Conservation (phyloP, 2,329 filamentous ascomycete species). For the Apiospora aurea region DNA sequence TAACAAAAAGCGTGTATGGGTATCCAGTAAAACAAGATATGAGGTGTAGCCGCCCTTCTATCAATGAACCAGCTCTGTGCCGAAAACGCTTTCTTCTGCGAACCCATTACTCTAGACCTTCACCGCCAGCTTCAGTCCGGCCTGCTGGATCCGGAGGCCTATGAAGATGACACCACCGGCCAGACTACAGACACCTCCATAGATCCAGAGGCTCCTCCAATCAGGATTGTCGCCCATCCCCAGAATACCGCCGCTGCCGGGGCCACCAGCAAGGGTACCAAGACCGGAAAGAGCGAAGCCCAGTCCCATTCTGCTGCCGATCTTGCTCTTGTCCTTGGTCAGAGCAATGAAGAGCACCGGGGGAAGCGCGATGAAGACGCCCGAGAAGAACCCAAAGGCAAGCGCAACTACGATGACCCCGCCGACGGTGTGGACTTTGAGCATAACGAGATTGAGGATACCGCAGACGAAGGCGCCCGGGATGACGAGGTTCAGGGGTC, state of each 20-base stretch:
- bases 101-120: constrained; percentile 3
- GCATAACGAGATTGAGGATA: constrained; percentile 49
- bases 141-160: not conserved
- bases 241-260: constrained; percentile 71
- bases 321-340: constrained; percentile 68
- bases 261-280: constrained; percentile 70
- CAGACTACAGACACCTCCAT: not conserved
- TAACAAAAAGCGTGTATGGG: not conserved
- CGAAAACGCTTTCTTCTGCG: not conserved
- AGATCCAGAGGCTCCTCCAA: constrained; percentile 13
- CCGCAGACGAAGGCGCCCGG: constrained; percentile 53
- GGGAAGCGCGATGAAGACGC: constrained; percentile 66
- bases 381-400: constrained; percentile 69
- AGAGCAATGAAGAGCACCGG: constrained; percentile 70
- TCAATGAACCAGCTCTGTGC: not conserved
- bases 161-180: not conserved
- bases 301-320: constrained; percentile 72
- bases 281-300: constrained; percentile 68
- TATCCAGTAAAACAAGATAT: not conserved
- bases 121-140: constrained; percentile 5
- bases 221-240: not conserved
- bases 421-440: constrained; percentile 52
- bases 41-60: not conserved
- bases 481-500: constrained; percentile 52
- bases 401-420: constrained; percentile 55